Conservation (phyloP, 1,284 basidiomycete genomes). For the Heimioporus retisporus region DNA sequence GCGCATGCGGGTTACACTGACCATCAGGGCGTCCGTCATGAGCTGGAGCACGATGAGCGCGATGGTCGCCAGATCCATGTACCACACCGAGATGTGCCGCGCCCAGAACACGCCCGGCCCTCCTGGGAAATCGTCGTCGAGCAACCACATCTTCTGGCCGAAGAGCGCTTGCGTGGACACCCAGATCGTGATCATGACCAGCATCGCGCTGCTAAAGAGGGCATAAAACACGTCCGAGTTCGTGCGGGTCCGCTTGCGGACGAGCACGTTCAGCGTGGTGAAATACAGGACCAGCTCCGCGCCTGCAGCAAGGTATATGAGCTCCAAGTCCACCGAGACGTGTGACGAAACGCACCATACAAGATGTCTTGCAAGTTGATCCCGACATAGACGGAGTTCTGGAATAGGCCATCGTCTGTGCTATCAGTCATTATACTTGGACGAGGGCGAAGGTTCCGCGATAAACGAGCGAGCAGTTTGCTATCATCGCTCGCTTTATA, state of each 20-base stretch:
- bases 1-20: conserved; percentile 12
- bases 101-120: conserved; percentile 28
- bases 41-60: conserved; percentile 29
- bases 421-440: too few relatives aligned
- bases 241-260: conserved; percentile 3
- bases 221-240: conserved; percentile 23
- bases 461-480: too few relatives aligned
- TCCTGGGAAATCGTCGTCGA: conserved; percentile 18
- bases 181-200: conserved; percentile 35
- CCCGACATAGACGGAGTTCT: not conserved
- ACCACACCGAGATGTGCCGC: conserved; percentile 29
- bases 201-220: conserved; percentile 32
- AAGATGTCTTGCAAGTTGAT: conserved; percentile 8
- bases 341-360: conserved; percentile 31
- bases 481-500: too few relatives aligned
- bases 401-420: not conserved
- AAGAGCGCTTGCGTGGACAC: conserved; percentile 23
- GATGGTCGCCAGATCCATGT: conserved; percentile 25
- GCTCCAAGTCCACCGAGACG: too few relatives aligned
- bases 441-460: too few relatives aligned
- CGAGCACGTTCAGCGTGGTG: conserved; percentile 30
- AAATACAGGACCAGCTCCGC: conserved; percentile 34
- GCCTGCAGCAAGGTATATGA: conserved; percentile 22
- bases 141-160: conserved; percentile 35
- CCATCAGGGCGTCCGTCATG: conserved; percentile 41